These are phyloP conservation scores for Fomitopsis betulina DNA, from an alignment of 1,284 basidiomycete species.

Conservation along the genomic window DNA sequence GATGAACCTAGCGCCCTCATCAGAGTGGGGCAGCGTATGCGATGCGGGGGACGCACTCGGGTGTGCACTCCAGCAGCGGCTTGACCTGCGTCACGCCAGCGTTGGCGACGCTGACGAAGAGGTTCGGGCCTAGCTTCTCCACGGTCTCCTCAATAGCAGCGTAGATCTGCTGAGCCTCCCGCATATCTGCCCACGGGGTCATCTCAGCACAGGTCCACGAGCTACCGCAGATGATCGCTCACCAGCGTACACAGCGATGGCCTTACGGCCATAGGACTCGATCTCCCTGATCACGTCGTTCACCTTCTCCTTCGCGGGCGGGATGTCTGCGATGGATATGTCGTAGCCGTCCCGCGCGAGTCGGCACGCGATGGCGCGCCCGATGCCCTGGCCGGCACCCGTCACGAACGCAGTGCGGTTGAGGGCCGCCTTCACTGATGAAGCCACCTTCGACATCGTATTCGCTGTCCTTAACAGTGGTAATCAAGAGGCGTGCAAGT, in stretches of 20 bases:
- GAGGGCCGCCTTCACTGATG: slow-evolving; percentile 26
- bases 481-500: not conserved
- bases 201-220: not conserved
- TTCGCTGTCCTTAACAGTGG: not conserved
- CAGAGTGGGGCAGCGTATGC: not conserved
- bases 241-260: slow-evolving; percentile 28
- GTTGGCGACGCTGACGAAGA: slow-evolving; percentile 36
- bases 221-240: slow-evolving; percentile 2
- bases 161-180: slow-evolving; percentile 29
- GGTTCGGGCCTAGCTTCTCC: slow-evolving; percentile 26
- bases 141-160: slow-evolving; percentile 29
- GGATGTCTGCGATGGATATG: slow-evolving; percentile 34
- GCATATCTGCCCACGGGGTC: slow-evolving; percentile 17
- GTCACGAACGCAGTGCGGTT: slow-evolving; percentile 35
- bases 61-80: slow-evolving; percentile 29
- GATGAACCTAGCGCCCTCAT: slow-evolving; percentile 20
- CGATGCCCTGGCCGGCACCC: slow-evolving; percentile 39
- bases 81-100: slow-evolving; percentile 33
- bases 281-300: slow-evolving; percentile 28
- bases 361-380: slow-evolving; percentile 36
- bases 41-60: slow-evolving; percentile 18
- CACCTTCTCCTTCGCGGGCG: slow-evolving; percentile 24
- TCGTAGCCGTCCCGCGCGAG: slow-evolving; percentile 38
- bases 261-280: slow-evolving; percentile 28
- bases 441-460: slow-evolving; percentile 17